Evolutionary conservation across 2,329 filamentous ascomycete genomes (phyloP), one percentile per base, ranked within the genome.

Genomic region (Alternaria viburni): DNA sequence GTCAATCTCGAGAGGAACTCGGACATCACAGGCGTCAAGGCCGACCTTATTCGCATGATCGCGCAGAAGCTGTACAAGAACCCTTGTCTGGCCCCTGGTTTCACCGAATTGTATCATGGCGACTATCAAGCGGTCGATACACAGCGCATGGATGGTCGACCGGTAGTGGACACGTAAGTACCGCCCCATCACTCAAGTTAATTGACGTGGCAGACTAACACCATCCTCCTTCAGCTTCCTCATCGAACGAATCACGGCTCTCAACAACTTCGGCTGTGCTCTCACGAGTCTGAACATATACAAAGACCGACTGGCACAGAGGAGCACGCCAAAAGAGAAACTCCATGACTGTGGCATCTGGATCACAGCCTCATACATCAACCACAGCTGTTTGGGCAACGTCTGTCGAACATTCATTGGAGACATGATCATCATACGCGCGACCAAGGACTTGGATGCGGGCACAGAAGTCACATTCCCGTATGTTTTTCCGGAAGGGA

Each of bases 61-160:
- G 70, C 81, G 1, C 84, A 86, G 59, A 87, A 86, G 62, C 59
- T 87, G 15, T 74, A 79, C 28, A 76, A 80, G 12, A 84, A 82
- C 41, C 81, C 82, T 0, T 78, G 75, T 4, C 32, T 78, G 1
- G 66, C 71, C 2, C 25, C 73, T 11, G 59, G 13, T 7, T 81
- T 86, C 57, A 74, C 61, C 2, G 82, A 50, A 74, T 41, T 74
- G 5, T 28, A 72, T 57, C 69, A 81, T 55, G 83, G 83, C 1
- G 70, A 78, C 5, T 85, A 85, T 66, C 59, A 72, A 4, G n/a
- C 76, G 2, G 72, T 74, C 6, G 23, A 69, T 3, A 69, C 73
- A 4, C 8, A 6, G 12, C 28, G 9, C 13, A 64, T 70, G 0
- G 83, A 86, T 66, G 81, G 73, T 4, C 58, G 45, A 2, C 80